Base-by-base conservation (phyloP, 2,329 filamentous ascomycete genomes). In the Alternaria atra region DNA sequence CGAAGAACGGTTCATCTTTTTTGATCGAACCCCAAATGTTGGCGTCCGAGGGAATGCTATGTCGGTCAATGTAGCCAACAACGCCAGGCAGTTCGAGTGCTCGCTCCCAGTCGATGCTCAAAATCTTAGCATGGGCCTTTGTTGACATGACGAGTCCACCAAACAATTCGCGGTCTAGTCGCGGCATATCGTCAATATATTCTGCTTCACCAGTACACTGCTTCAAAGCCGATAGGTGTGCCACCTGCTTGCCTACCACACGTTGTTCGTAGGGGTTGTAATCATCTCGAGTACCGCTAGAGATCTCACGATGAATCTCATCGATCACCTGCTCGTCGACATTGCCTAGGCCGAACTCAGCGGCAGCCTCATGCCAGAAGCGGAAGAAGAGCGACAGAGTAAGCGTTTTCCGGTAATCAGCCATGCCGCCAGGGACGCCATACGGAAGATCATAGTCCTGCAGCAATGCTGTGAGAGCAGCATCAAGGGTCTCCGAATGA, bases 351-450 rank as follows among this genome's bases (percentile, higher is more conserved):
- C 70, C 82, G 1, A 95, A 77, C 15, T 85, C 85, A 0, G 87
- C 85, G 35, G 97, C 84, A 0, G 94, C 86, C 60, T 98, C 94
- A 71, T 98, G 91, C 77, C 97, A 97, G 79, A 97, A 98, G n/a
- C 93, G 88, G 79, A 97, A 97, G 80, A 98, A 98, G 81, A 98
- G 94, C 0, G 93, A 91, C 52, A 97, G 82, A 0, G 94, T 93
- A 10, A 98, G 82, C 1, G 93, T 92, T 75, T 94, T 96, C 30
- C 94, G 86, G 74, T 97, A 98, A 2, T 93, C 95, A 0, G 94
- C 94, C 95, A 98, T 98, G 25, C 94, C 94, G 65, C 95, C 94
- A 0, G 94, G 94, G 0, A 98, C 95, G 54, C 92, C 89, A 71
- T 94, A 98, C 2, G 87, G 84, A 34, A 98, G 85, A 73, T 95